phyloP scores from a whole-genome alignment of 805 yeast genomes.

The Lipomyces japonicus region DNA sequence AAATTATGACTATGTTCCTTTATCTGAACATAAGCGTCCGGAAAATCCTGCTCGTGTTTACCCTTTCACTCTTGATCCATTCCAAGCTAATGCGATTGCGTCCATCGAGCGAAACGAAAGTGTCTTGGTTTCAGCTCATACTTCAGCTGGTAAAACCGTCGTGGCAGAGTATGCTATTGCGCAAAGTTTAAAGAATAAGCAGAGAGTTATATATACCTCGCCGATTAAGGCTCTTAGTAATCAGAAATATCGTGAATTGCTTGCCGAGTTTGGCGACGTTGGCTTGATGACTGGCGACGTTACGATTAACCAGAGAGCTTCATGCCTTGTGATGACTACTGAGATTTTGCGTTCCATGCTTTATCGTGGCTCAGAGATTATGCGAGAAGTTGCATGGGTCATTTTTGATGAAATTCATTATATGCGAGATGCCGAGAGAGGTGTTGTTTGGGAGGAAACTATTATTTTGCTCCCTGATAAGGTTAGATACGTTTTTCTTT shows the following conservation, averaged over 20 bases:
- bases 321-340: conserved; percentile 97
- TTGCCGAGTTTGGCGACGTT: conserved; percentile 92
- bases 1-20: conserved; percentile 80
- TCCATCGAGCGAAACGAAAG: conserved; percentile 94
- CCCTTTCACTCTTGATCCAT: conserved; percentile 92
- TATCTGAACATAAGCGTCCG: conserved; percentile 75
- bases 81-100: conserved; percentile 94
- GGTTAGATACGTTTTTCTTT: conserved; percentile 66
- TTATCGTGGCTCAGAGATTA: conserved; percentile 93
- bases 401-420: conserved; percentile 97
- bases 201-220: conserved; percentile 90
- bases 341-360: conserved; percentile 96
- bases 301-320: conserved; percentile 96
- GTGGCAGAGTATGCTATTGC: conserved; percentile 98
- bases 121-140: conserved; percentile 94
- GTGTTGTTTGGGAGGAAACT: conserved; percentile 99
- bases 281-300: conserved; percentile 99
- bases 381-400: conserved; percentile 99
- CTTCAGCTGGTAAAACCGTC: conserved; percentile 96
- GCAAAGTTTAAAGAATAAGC: conserved; percentile 84
- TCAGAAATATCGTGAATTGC: conserved; percentile 87
- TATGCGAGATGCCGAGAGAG: conserved; percentile 96
- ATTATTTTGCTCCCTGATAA: conserved; percentile 92
- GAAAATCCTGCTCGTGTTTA: conserved; percentile 79
- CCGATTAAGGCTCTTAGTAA: conserved; percentile 94